Evolutionary conservation across 257 asterid genomes (phyloP).

Genomic region (Plectranthus barbatus): DNA sequence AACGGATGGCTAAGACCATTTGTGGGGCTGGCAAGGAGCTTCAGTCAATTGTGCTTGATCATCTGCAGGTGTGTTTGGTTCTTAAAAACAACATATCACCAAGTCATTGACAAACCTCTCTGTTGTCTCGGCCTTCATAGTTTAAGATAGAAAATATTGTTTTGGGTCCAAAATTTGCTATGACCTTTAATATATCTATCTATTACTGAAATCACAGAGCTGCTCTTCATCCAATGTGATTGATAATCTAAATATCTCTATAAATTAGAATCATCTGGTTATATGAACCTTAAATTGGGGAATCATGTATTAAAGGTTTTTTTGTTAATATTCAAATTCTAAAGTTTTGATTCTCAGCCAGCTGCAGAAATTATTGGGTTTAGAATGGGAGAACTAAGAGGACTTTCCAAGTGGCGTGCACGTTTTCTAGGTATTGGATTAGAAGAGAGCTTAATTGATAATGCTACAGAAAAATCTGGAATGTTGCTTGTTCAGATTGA

Average conservation of each 20-base stretch:
- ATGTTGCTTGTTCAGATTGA: constrained; percentile 76
- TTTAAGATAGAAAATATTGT: not conserved
- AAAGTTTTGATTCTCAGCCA: constrained; percentile 62
- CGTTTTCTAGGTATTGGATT: constrained; percentile 78
- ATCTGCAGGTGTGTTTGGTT: constrained; percentile 58
- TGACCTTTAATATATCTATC: not conserved
- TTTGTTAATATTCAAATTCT: constrained; percentile 17
- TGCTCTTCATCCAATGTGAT: not conserved
- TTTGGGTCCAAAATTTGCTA: constrained; percentile 2
- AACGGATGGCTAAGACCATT: constrained; percentile 72
- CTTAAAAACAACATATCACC: not conserved
- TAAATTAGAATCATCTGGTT: not conserved
- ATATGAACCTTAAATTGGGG: constrained; percentile 1
- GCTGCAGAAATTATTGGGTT: constrained; percentile 95
- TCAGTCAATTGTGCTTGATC: constrained; percentile 70
- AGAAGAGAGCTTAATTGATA: constrained; percentile 73
- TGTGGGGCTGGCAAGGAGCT: constrained; percentile 90
- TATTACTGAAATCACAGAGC: not conserved
- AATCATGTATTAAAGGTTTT: not conserved
- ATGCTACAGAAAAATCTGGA: constrained; percentile 85
- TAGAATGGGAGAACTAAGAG: constrained; percentile 90
- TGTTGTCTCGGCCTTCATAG: not conserved
- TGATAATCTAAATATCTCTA: not conserved
- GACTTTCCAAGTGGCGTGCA: constrained; percentile 95
- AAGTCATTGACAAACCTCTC: not conserved